phyloP scores from a whole-genome alignment of 1,284 basidiomycete species.

The Malassezia psittaci region DNA sequence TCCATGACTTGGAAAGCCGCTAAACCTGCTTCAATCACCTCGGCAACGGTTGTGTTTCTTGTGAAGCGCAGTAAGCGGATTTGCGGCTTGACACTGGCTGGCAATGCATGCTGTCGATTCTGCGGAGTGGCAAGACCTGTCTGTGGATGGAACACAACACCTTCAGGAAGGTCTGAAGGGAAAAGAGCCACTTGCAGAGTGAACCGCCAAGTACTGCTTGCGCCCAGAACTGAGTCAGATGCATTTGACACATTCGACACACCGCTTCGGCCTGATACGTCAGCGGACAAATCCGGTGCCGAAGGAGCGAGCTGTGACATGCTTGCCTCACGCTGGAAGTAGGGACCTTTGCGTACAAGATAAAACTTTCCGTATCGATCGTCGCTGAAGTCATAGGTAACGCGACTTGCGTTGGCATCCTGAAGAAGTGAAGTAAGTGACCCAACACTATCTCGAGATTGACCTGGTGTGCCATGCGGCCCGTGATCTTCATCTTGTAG shows the following conservation, averaged over 20 bases:
- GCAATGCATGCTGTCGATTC: background rate
- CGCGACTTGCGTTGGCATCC: conserved; percentile 76
- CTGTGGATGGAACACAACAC: conserved; percentile 79
- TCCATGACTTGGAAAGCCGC: conserved; percentile 87
- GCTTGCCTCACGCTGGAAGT: background rate
- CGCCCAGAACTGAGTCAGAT: background rate
- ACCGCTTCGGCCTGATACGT: background rate
- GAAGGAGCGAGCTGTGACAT: background rate
- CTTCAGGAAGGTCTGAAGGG: conserved; percentile 79
- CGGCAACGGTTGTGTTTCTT: conserved; percentile 85
- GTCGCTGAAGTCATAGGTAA: conserved; percentile 89
- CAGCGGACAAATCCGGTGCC: background rate
- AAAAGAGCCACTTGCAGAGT: conserved; percentile 75
- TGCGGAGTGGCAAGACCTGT: conserved; percentile 71
- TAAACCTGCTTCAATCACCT: conserved; percentile 81
- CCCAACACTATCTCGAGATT: conserved; percentile 57
- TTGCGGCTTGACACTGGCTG: conserved; percentile 3
- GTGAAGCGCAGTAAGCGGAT: conserved; percentile 55
- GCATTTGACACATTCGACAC: background rate
- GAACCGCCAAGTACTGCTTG: conserved; percentile 56
- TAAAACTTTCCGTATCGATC: conserved; percentile 95
- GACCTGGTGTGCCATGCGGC: background rate
- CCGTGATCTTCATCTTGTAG: conserved; percentile 23
- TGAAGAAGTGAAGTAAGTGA: conserved; percentile 84
- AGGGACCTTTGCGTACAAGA: conserved; percentile 54